Conservation (phyloP, 2,329 filamentous ascomycete species). For the Cordyceps farinosa region DNA sequence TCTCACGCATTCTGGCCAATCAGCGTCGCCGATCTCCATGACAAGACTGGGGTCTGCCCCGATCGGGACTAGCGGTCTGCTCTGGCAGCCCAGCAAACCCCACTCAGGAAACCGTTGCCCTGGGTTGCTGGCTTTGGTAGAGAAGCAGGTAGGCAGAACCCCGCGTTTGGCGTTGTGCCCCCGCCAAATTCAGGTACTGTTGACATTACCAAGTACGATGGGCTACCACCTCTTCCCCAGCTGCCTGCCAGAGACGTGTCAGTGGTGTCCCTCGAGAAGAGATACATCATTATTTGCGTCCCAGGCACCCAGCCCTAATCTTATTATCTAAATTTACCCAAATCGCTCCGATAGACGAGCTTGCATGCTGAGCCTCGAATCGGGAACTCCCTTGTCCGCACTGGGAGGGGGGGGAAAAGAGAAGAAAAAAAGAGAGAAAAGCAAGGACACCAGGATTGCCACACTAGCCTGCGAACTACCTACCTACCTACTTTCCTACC, state of each 20-base stretch:
- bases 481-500: too few relatives aligned
- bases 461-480: neutral
- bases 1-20: neutral
- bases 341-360: neutral
- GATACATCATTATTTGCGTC: conserved; percentile 2
- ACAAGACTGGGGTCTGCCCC: neutral
- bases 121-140: neutral
- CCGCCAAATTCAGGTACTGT: conserved; percentile 6
- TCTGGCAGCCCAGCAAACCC: neutral
- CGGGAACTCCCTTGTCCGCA: neutral
- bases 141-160: neutral
- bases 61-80: neutral
- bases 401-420: too few relatives aligned
- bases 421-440: too few relatives aligned
- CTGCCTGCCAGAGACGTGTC: neutral
- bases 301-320: neutral
- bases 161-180: neutral
- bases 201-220: neutral
- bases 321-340: neutral
- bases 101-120: too few relatives aligned
- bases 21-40: neutral
- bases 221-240: neutral
- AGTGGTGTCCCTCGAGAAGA: neutral
- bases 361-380: neutral
- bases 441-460: neutral